These are phyloP conservation scores for Cyberlindnera maclurae DNA, from an alignment of 805 yeast genomes.

Conservation along the genomic window DNA sequence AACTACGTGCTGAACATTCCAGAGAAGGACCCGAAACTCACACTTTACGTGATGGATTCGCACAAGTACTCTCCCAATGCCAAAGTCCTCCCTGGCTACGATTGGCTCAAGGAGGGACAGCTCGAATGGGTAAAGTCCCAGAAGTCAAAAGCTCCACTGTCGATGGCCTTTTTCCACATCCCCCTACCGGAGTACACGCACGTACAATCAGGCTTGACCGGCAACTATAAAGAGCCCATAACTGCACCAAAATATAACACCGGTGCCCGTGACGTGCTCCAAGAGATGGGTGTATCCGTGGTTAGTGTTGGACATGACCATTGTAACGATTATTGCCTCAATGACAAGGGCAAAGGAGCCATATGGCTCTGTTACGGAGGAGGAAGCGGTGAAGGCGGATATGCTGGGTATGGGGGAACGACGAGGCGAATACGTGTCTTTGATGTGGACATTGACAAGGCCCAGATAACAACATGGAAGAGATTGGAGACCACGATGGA, in stretches of 20 bases:
- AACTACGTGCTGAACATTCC: constrained; percentile 58
- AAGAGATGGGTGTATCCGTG: constrained; percentile 63
- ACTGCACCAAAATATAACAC: constrained; percentile 73
- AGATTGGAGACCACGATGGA: constrained; percentile 44
- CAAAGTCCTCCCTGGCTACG: constrained; percentile 72
- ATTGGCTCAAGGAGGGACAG: constrained; percentile 73
- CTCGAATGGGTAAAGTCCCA: constrained; percentile 42
- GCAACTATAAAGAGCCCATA: constrained; percentile 61
- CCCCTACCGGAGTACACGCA: constrained; percentile 82
- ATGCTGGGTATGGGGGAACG: constrained; percentile 87
- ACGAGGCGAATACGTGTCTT: constrained; percentile 72
- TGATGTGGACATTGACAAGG: constrained; percentile 48
- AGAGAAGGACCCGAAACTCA: constrained; percentile 37
- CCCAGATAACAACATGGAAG: constrained; percentile 58
- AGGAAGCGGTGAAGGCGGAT: constrained; percentile 90
- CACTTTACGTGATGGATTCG: constrained; percentile 75
- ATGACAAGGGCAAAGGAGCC: constrained; percentile 31
- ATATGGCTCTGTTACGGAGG: constrained; percentile 95
- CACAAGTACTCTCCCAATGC: constrained; percentile 68
- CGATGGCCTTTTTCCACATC: constrained; percentile 92
- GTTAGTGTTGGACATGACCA: constrained; percentile 92
- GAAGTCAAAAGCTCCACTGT: constrained; percentile 35
- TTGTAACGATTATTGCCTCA: constrained; percentile 83
- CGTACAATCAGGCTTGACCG: constrained; percentile 40
- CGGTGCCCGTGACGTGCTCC: constrained; percentile 53